Base-by-base conservation (phyloP, 805 yeast species). In the Teunomyces tritomae region DNA sequence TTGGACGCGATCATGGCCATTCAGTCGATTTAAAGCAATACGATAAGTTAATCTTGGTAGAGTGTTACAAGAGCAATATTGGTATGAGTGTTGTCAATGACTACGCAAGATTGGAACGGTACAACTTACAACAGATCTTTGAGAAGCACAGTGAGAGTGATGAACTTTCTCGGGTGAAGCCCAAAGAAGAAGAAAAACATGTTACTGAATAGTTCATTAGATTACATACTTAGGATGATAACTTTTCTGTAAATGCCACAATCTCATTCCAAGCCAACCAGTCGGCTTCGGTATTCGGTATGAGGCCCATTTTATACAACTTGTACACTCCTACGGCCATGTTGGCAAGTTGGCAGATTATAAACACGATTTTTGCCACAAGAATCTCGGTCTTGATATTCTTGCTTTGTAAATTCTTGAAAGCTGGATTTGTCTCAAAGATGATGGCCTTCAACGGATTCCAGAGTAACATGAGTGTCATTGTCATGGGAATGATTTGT, bases 401-500 rank as follows among this genome's bases (percentile, higher is more conserved):
- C n/a, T 71, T 68, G 2, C 78, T 73, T 20, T 64, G 57, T 27
- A 80, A 68, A 9, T 70, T 69, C 37, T 64, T 63, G 64, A 92
- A 91, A n/a, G 78, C 74, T 11, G 71, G 55, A 50, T 76, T 75
- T 0, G 85, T 80, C 26, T 70, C 74, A 4, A 71, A 66, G 32
- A 84, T 62, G 1, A 94, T 83, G 20, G 95, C 89, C 57, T 81
- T 83, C 32, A 89, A 58, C 0, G 97, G 94, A 41, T 82, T 83
- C 53, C 87, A 78, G 54, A 94, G 81, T 56, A 92, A 72, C 89
- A 85, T 89, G 27, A 87, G 63, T 0, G 96, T 85, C 87, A 90
- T 91, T 69, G 90, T 84, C 41, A 92, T 86, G 3, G 97, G 94
- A 53, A 92, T 89, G 55, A 92, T 77, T 58, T 94, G 98, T 26